Base-by-base conservation (phyloP, 176 grass and related monocot genomes). In the Triticum turgidum region DNA sequence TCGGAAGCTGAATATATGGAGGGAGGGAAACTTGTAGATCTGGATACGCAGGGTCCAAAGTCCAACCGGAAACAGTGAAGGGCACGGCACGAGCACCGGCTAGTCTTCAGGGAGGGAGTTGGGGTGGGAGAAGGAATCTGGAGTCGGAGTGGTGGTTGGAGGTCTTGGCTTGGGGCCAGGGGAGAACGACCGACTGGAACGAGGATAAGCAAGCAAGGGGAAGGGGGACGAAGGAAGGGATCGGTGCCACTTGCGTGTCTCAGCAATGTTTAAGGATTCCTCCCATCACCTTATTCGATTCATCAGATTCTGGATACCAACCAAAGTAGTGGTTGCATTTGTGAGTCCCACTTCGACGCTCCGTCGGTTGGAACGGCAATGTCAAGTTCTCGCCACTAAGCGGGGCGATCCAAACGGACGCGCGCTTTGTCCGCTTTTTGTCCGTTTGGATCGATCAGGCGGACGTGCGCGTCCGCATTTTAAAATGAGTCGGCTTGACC, bases 1-100 rank as follows among this genome's bases (percentile, higher is more conserved):
- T 1, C 51, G 15, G 51, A 54, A 54, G 51, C 51, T 2, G 49
- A 52, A 6, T 52, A 52, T 17, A 71, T 21, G 27, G 44, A 47
- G 44, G 42, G 42, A 45, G 42, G 44, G 29, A 22, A 20, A 76
- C 89, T 83, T 87, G 89, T n/a, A 84, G 89, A 87, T 80, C 85
- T 83, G 68, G 89, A 59, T 80, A 30, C 11, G 89, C 12, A 11
- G 65, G 73, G 82, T 12, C 82, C 69, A 80, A 81, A 12, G 72
- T 75, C 42, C 24, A 51, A 29, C 7, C 73, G 9, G 73, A 76
- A 76, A 32, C 73, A 78, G 79, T 90, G 79, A 33, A 24, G 65
- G 63, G 45, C 42, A 86, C 88, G 88, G 62, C 83, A 34, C 18
- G 7, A 33, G 24, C 62, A 38, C 30, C 63, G 65, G 45, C 74